Percentiles rank a stretch among this genome's conserved stretches.
Conservation (phyloP, 2,329 filamentous ascomycete genomes). For the Sarocladium brachiariae region DNA sequence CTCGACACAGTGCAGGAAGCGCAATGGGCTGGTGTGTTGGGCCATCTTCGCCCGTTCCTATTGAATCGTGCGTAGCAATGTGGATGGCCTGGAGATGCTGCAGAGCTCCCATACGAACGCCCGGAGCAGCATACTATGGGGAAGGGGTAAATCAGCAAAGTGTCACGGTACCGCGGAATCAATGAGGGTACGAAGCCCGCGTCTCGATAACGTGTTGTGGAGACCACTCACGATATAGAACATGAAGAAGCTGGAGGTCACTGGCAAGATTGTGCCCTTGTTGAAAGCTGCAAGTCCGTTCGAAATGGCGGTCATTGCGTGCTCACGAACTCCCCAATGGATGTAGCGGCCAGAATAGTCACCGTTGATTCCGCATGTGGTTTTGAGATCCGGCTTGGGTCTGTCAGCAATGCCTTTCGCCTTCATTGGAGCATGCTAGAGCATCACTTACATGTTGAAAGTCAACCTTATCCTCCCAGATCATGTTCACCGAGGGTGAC, state of each 20-base stretch:
- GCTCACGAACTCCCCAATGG: constrained; percentile 54
- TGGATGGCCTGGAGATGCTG: constrained; percentile 50
- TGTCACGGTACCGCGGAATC: no score
- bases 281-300: constrained; percentile 54
- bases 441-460: constrained; percentile 33
- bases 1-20: constrained; percentile 48
- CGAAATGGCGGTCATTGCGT: constrained; percentile 52
- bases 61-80: constrained; percentile 54
- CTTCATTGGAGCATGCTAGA: not conserved
- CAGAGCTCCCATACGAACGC: constrained; percentile 53
- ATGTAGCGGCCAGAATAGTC: constrained; percentile 49
- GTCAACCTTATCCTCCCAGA: constrained; percentile 44
- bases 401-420: constrained; percentile 9
- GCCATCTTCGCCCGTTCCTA: constrained; percentile 53
- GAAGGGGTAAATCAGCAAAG: not conserved
- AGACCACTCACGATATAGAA: constrained; percentile 38
- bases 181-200: no score
- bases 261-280: constrained; percentile 47
- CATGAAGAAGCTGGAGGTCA: constrained; percentile 57
- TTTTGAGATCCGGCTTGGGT: constrained; percentile 27
- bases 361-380: constrained; percentile 45
- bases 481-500: constrained; percentile 48
- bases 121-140: constrained; percentile 44
- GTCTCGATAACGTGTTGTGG: no score
- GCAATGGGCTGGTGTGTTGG: constrained; percentile 58